Conservation (phyloP, 805 yeast genomes). For the Metschnikowia baotianmanensis region DNA sequence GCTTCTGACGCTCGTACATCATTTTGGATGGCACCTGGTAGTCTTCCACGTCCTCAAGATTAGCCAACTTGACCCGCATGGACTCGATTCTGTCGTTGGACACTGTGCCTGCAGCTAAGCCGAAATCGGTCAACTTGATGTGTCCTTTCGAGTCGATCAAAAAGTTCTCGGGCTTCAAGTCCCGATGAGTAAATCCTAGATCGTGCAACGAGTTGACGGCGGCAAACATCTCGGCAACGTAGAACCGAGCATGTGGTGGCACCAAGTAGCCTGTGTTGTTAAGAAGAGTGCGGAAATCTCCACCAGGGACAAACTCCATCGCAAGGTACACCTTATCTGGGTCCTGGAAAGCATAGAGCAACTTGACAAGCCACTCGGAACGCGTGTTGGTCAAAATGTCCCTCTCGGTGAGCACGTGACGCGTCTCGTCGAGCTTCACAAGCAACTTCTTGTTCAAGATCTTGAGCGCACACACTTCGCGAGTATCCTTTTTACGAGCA, state of each 20-base stretch:
- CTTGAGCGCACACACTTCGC: slow-evolving; percentile 93
- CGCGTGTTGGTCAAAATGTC: slow-evolving; percentile 95
- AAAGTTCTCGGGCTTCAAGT: slow-evolving; percentile 92
- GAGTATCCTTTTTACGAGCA: slow-evolving; percentile 90
- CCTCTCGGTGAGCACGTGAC: slow-evolving; percentile 93
- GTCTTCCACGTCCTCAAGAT: slow-evolving; percentile 68
- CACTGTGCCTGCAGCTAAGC: slow-evolving; percentile 94
- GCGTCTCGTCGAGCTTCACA: slow-evolving; percentile 88
- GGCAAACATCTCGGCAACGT: slow-evolving; percentile 93
- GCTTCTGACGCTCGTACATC: slow-evolving; percentile 80
- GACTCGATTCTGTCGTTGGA: slow-evolving; percentile 91
- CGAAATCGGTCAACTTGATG: slow-evolving; percentile 92
- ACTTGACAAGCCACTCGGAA: slow-evolving; percentile 92
- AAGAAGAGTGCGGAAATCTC: slow-evolving; percentile 91
- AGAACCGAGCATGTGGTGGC: slow-evolving; percentile 94
- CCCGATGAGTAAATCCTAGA: slow-evolving; percentile 95
- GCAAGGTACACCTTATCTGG: slow-evolving; percentile 86
- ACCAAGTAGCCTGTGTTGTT: slow-evolving; percentile 90
- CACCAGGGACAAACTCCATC: slow-evolving; percentile 99
- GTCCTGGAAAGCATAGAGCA: slow-evolving; percentile 94
- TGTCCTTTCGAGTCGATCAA: slow-evolving; percentile 88
- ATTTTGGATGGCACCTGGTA: slow-evolving; percentile 65
- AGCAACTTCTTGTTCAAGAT: slow-evolving; percentile 83
- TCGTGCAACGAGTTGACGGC: slow-evolving; percentile 92
- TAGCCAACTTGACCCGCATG: slow-evolving; percentile 67